Evolutionary conservation across 441 rosid genomes (phyloP).

Genomic region (Bruguiera hainesii): DNA sequence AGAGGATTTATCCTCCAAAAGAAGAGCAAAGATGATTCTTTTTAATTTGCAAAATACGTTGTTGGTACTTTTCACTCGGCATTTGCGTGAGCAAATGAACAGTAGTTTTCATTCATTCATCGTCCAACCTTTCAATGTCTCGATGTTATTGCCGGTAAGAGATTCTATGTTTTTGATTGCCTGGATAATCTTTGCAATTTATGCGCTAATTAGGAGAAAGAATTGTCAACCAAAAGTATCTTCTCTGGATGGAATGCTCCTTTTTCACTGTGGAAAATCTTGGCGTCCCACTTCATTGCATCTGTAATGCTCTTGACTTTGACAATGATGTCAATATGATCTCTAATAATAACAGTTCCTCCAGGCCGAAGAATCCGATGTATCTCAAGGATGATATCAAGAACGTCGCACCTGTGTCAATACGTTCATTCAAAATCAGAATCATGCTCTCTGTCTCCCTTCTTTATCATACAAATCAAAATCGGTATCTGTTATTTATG

Average conservation of each 20-base stretch:
- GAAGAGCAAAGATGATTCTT: no score
- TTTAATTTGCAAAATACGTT: no score
- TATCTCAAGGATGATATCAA: slow-evolving; percentile 53
- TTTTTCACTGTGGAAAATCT: slow-evolving; percentile 31
- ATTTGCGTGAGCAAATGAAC: no score
- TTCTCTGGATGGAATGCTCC: slow-evolving; percentile 40
- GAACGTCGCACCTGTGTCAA: slow-evolving; percentile 36
- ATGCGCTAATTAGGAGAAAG: not conserved
- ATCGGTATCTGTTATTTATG: not conserved
- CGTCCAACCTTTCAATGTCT: no score
- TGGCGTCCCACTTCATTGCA: slow-evolving; percentile 48
- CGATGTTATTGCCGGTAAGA: no score
- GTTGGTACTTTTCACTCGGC: no score
- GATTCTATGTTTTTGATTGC: no score
- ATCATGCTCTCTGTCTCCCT: not conserved
- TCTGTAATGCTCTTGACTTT: slow-evolving; percentile 38
- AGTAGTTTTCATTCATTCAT: no score
- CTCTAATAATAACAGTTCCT: slow-evolving; percentile 51
- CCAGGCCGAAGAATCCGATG: slow-evolving; percentile 51
- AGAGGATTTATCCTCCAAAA: no score
- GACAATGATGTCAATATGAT: slow-evolving; percentile 41
- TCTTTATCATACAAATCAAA: no score
- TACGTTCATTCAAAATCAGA: not conserved
- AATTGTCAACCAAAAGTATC: slow-evolving; percentile 39
- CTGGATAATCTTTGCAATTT: no score